These are phyloP conservation scores for Decorospora gaudefroyi DNA, from an alignment of 2,329 filamentous ascomycete genomes.

Conservation along the genomic window DNA sequence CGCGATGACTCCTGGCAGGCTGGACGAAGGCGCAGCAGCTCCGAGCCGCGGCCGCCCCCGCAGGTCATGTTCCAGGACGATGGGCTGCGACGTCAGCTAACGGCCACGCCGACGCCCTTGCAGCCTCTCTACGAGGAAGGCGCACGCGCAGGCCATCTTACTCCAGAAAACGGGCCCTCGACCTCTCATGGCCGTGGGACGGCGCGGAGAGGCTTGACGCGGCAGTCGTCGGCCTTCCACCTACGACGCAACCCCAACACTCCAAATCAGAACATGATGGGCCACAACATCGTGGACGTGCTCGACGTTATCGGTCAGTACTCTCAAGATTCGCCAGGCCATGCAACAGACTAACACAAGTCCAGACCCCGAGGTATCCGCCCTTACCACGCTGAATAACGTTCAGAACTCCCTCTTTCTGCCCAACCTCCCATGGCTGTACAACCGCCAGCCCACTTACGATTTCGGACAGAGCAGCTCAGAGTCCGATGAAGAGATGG, in stretches of 20 bases:
- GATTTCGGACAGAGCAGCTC: slow-evolving; percentile 61
- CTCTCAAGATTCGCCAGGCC: background rate
- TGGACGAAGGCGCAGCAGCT: slow-evolving; percentile 40
- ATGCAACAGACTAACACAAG: slow-evolving; percentile 37
- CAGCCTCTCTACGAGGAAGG: slow-evolving; percentile 43
- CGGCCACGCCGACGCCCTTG: slow-evolving; percentile 33
- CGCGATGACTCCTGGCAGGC: slow-evolving; percentile 22
- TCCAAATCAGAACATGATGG: slow-evolving; percentile 54
- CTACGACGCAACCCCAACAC: slow-evolving; percentile 29
- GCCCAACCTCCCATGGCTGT: slow-evolving; percentile 71
- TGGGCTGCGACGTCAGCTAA: slow-evolving; percentile 33
- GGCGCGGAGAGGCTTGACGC: slow-evolving; percentile 24
- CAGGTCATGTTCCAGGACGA: slow-evolving; percentile 30
- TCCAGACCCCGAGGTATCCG: slow-evolving; percentile 79
- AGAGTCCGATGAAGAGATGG: slow-evolving; percentile 38
- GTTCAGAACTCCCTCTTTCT: slow-evolving; percentile 91
- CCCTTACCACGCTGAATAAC: slow-evolving; percentile 82
- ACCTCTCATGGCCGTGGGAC: slow-evolving; percentile 16
- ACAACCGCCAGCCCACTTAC: slow-evolving; percentile 81
- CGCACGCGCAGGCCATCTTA: slow-evolving; percentile 7
- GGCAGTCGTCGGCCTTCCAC: slow-evolving; percentile 34
- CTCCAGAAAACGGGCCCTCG: slow-evolving; percentile 22
- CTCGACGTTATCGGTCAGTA: slow-evolving; percentile 69
- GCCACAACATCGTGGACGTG: slow-evolving; percentile 65
- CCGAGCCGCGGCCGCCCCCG: slow-evolving; percentile 39